Conservation (phyloP, 257 asterid genomes). For the Solanum chmielewskii region DNA sequence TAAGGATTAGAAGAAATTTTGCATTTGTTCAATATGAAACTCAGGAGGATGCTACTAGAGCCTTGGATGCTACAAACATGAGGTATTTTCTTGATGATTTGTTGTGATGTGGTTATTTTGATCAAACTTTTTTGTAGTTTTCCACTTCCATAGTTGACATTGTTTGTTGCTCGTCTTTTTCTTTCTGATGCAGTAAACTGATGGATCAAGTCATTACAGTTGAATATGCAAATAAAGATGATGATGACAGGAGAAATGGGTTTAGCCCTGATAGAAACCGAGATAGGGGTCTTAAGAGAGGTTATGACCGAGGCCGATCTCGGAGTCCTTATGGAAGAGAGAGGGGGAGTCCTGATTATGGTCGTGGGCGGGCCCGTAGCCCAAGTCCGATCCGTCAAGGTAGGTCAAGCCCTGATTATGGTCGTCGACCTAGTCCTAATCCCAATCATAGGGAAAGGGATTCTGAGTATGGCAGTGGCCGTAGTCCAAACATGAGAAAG, state of each 20-base stretch:
- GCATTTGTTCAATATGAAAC: conserved; percentile 70
- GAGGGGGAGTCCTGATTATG: conserved; percentile 86
- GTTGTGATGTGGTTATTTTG: background rate
- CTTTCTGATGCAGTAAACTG: conserved; percentile 41
- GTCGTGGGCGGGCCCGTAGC: conserved; percentile 33
- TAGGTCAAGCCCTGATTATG: conserved; percentile 55
- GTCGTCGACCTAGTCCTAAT: conserved; percentile 27
- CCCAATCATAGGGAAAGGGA: conserved; percentile 1
- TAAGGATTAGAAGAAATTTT: conserved; percentile 71
- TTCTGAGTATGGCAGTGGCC: conserved; percentile 16
- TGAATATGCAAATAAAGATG: conserved; percentile 66
- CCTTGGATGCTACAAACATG: conserved; percentile 70
- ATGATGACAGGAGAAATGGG: conserved; percentile 59
- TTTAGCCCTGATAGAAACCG: conserved; percentile 49
- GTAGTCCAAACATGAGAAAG: conserved; percentile 33
- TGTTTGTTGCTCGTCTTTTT: background rate
- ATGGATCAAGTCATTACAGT: conserved; percentile 68
- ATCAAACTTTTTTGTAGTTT: background rate
- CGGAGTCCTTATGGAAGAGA: conserved; percentile 60
- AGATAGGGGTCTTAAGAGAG: conserved; percentile 57
- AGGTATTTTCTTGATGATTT: conserved; percentile 21
- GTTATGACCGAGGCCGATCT: conserved; percentile 48
- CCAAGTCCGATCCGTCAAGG: conserved; percentile 1
- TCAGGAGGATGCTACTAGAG: conserved; percentile 68
- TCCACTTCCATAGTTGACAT: background rate